These are phyloP conservation scores for Macadamia integrifolia DNA, from an alignment of 164 flowering plant genomes.

Conservation along the genomic window DNA sequence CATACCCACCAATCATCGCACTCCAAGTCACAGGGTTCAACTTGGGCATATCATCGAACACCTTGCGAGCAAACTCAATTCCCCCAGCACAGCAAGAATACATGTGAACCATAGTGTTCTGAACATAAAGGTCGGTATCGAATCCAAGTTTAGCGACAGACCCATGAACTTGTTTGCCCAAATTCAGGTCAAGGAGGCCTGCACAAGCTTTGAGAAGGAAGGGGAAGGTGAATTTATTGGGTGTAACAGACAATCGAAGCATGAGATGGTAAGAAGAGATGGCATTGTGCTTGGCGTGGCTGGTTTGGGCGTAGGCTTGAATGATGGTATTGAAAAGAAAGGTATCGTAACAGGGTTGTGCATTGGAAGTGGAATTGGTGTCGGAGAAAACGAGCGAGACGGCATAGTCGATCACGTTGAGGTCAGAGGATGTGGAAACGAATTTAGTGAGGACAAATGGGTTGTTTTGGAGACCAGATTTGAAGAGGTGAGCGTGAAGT, in stretches of 20 bases:
- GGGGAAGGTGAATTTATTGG: constrained; percentile 50
- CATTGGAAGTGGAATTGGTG: constrained; percentile 10
- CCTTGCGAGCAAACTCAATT: constrained; percentile 25
- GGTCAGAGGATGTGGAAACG: constrained; percentile 30
- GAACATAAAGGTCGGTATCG: constrained; percentile 36
- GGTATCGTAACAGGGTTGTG: constrained; percentile 24
- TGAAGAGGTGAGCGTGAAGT: constrained; percentile 35
- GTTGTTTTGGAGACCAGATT: constrained; percentile 40
- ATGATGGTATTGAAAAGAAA: constrained; percentile 48
- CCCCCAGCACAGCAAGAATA: constrained; percentile 35
- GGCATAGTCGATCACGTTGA: constrained; percentile 32
- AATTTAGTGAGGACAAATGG: constrained; percentile 48
- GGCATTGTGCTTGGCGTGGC: constrained; percentile 19
- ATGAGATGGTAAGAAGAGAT: constrained; percentile 26
- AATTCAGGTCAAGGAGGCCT: constrained; percentile 27
- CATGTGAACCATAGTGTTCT: constrained; percentile 47
- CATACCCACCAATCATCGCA: constrained; percentile 51
- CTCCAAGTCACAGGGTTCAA: constrained; percentile 43
- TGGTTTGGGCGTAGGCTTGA: constrained; percentile 35
- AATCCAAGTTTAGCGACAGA: constrained; percentile 40
- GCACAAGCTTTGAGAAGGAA: constrained; percentile 56
- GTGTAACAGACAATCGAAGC: constrained; percentile 26
- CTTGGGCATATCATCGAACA: constrained; percentile 42
- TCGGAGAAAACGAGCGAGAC: constrained; percentile 29
- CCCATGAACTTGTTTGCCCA: constrained; percentile 45